A percentile compares a stretch with the other conserved stretches of the same genome.
These are phyloP conservation scores for Apiospora phragmitis DNA, from an alignment of 2,329 filamentous ascomycete species.

Conservation along the genomic window DNA sequence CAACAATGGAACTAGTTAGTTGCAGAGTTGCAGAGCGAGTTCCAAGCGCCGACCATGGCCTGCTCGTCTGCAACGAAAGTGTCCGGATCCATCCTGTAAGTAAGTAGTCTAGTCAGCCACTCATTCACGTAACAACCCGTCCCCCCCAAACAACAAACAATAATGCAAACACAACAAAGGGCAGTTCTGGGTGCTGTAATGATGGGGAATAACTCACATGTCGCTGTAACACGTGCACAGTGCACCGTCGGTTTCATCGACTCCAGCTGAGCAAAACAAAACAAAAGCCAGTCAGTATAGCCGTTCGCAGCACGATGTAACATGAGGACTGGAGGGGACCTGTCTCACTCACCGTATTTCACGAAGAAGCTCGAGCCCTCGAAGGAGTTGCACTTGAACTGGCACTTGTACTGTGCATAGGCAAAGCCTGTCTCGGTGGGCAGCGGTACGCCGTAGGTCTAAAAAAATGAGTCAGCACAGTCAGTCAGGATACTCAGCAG, in stretches of 20 bases:
- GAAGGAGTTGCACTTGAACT: conserved; percentile 31
- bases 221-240: conserved; percentile 29
- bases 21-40: conserved; percentile 30
- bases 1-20: too few relatives aligned
- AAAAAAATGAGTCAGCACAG: background rate
- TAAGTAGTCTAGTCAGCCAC: background rate
- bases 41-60: conserved; percentile 30
- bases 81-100: conserved; percentile 25
- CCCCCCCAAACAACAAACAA: too few relatives aligned
- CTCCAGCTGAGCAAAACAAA: conserved; percentile 6
- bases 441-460: conserved; percentile 30
- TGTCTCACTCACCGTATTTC: conserved; percentile 17
- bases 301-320: background rate
- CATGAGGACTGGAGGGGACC: too few relatives aligned
- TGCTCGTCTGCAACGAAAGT: conserved; percentile 26
- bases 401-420: conserved; percentile 35
- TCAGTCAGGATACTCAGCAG: background rate
- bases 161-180: too few relatives aligned
- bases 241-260: conserved; percentile 18
- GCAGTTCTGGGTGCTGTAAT: background rate
- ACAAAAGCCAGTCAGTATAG: background rate
- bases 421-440: conserved; percentile 31
- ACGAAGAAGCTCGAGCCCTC: conserved; percentile 31
- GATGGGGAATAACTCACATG: conserved; percentile 22
- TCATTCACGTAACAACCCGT: background rate